Percentiles rank a stretch among this genome's conserved stretches.
Evolutionary conservation across 2,329 filamentous ascomycete species (phyloP).

Genomic region (Claviceps sp.): DNA sequence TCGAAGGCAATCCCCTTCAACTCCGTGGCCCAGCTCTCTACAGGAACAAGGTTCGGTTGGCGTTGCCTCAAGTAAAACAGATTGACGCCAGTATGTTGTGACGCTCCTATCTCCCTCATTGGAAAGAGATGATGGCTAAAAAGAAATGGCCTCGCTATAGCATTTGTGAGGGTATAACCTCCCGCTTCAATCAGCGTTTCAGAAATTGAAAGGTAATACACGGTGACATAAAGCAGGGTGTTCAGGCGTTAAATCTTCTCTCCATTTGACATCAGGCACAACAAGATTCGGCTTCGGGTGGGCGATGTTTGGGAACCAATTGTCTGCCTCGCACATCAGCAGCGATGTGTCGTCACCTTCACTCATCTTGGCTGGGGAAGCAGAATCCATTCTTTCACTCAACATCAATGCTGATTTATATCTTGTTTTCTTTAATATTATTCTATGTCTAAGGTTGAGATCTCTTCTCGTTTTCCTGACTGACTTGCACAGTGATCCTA

Average conservation of each 20-base stretch:
- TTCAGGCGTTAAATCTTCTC: neutral
- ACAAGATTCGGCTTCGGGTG: neutral
- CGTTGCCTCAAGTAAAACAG: slow-evolving; percentile 76
- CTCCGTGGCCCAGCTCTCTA: slow-evolving; percentile 68
- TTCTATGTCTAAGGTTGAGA: too few species aligned
- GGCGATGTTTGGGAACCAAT: neutral
- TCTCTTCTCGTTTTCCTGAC: neutral
- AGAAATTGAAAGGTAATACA: too few species aligned
- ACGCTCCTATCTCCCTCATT: neutral
- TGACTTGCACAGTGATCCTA: neutral
- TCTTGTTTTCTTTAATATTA: too few species aligned
- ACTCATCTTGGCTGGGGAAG: neutral
- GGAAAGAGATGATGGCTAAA: neutral
- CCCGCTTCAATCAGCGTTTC: neutral
- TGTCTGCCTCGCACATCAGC: neutral
- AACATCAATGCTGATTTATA: neutral
- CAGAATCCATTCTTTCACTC: neutral
- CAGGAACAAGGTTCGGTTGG: slow-evolving; percentile 81
- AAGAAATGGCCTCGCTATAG: neutral
- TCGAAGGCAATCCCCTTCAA: slow-evolving; percentile 90
- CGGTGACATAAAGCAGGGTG: neutral
- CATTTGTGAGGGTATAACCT: slow-evolving; percentile 5
- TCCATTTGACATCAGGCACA: neutral
- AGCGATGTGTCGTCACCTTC: neutral
- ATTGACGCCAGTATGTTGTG: slow-evolving; percentile 86